Percentiles rank a stretch among this genome's conserved stretches.
phyloP scores from a whole-genome alignment of 345 rosid species.

The Salix dunnii region DNA sequence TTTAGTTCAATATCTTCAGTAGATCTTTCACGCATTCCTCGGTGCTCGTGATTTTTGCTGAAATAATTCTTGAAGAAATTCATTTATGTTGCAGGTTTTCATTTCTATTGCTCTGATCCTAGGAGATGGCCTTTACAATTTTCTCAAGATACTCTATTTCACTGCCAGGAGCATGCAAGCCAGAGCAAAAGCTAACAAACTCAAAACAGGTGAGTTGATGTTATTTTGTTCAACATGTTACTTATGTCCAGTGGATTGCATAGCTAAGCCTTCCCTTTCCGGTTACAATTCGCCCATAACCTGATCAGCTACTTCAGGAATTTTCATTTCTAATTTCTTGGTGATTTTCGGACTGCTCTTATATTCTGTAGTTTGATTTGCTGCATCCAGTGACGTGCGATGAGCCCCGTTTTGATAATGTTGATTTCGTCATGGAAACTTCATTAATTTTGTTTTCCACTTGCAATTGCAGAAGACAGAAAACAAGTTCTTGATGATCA shows the following conservation, averaged over 20 bases:
- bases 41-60: not conserved
- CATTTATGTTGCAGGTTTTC: slow-evolving; percentile 52
- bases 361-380: not conserved
- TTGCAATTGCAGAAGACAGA: slow-evolving; percentile 32
- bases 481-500: slow-evolving; percentile 30
- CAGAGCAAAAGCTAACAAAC: slow-evolving; percentile 28
- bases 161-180: slow-evolving; percentile 48
- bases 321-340: not conserved
- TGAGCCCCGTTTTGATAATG: not conserved
- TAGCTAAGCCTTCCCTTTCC: not conserved
- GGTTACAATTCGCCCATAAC: too few species aligned
- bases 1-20: not conserved
- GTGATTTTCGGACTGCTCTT: not conserved
- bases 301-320: not conserved
- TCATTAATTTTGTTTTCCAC: slow-evolving; percentile 2
- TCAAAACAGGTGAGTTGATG: slow-evolving; percentile 37
- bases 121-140: slow-evolving; percentile 91
- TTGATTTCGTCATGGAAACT: not conserved
- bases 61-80: not conserved
- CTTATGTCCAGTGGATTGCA: not conserved
- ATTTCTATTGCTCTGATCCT: slow-evolving; percentile 77
- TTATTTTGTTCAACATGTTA: not conserved
- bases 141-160: slow-evolving; percentile 63
- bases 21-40: too few species aligned
- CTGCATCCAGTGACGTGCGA: not conserved